Conservation (phyloP, 768 basidiomycete species). For the Pholiota molesta region DNA sequence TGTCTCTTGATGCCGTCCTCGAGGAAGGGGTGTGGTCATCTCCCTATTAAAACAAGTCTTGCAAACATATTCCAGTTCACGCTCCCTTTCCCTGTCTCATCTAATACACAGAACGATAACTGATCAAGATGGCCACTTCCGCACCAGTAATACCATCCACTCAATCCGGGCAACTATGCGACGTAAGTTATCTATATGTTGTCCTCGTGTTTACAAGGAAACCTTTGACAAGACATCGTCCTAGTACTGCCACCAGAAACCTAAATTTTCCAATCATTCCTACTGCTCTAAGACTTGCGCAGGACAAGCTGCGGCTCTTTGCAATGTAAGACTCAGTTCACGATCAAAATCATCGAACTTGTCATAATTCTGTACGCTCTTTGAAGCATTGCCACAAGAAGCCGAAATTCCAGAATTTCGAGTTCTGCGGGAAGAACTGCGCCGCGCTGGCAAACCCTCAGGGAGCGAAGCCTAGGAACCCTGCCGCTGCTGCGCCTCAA, state of each 20-base stretch:
- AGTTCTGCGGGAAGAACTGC: slow-evolving; percentile 69
- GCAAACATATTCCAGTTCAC: slow-evolving; percentile 8
- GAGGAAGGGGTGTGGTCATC: slow-evolving; percentile 22
- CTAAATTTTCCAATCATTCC: slow-evolving; percentile 45
- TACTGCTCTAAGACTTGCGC: slow-evolving; percentile 63
- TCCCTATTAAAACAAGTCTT: slow-evolving; percentile 21
- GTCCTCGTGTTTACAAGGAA: background rate
- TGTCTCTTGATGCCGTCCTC: slow-evolving; percentile 20
- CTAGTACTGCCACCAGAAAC: slow-evolving; percentile 55
- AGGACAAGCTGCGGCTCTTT: slow-evolving; percentile 43
- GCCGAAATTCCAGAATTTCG: slow-evolving; percentile 60
- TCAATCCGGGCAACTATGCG: slow-evolving; percentile 39
- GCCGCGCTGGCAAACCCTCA: slow-evolving; percentile 46
- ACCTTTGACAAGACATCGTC: background rate
- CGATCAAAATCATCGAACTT: background rate
- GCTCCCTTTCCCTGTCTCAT: slow-evolving; percentile 6
- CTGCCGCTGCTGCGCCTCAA: slow-evolving; percentile 12
- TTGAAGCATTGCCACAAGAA: slow-evolving; percentile 57
- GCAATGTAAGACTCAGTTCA: slow-evolving; percentile 38
- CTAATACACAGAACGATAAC: slow-evolving; percentile 10
- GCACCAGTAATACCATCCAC: slow-evolving; percentile 24
- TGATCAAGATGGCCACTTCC: slow-evolving; percentile 32
- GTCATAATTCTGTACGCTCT: background rate
- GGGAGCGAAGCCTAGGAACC: slow-evolving; percentile 21
- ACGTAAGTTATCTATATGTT: slow-evolving; percentile 32